A percentile compares a stretch with the other conserved stretches of the same genome.
Conservation (phyloP, 345 rosid genomes). For the Nephelium lappaceum region DNA sequence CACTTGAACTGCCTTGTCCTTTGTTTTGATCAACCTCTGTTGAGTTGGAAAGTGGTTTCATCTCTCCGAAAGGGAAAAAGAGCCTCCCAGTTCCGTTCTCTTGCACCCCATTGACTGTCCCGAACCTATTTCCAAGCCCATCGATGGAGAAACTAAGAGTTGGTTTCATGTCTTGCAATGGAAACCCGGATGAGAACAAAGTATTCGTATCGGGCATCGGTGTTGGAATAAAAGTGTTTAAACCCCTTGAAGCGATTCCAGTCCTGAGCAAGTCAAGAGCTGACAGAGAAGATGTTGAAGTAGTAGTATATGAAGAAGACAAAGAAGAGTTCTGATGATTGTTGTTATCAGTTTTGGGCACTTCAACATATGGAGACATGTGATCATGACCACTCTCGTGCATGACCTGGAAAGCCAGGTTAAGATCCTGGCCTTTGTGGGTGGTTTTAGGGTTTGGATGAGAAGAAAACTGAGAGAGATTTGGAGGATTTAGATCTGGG, state of each 20-base stretch:
- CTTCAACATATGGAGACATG: constrained; percentile 31
- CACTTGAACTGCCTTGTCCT: constrained; percentile 44
- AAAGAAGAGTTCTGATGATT: constrained; percentile 21
- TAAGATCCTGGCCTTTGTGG: constrained; percentile 50
- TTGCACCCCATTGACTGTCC: constrained; percentile 26
- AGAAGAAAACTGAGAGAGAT: constrained; percentile 37
- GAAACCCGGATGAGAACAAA: constrained; percentile 37
- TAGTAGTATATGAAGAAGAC: constrained; percentile 21
- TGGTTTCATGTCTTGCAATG: constrained; percentile 53
- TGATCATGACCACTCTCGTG: constrained; percentile 33
- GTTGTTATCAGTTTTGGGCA: constrained; percentile 25
- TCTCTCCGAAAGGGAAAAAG: constrained; percentile 50
- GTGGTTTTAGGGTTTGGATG: constrained; percentile 44
- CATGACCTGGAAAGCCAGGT: constrained; percentile 42
- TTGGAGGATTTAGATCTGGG: constrained; percentile 58
- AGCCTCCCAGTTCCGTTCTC: constrained; percentile 43
- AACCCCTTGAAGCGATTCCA: constrained; percentile 41
- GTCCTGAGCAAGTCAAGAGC: constrained; percentile 51
- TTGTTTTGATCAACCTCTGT: constrained; percentile 45
- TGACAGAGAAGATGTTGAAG: constrained; percentile 32
- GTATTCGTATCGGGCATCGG: constrained; percentile 40
- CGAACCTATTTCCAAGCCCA: constrained; percentile 41
- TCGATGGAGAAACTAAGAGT: constrained; percentile 47
- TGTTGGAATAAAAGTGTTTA: constrained; percentile 40
- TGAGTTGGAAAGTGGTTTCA: constrained; percentile 36